Percentiles rank a stretch among this genome's conserved stretches.
Evolutionary conservation across 495 filamentous ascomycete genomes (phyloP).

Genomic region (Lineolata rhizophorae): DNA sequence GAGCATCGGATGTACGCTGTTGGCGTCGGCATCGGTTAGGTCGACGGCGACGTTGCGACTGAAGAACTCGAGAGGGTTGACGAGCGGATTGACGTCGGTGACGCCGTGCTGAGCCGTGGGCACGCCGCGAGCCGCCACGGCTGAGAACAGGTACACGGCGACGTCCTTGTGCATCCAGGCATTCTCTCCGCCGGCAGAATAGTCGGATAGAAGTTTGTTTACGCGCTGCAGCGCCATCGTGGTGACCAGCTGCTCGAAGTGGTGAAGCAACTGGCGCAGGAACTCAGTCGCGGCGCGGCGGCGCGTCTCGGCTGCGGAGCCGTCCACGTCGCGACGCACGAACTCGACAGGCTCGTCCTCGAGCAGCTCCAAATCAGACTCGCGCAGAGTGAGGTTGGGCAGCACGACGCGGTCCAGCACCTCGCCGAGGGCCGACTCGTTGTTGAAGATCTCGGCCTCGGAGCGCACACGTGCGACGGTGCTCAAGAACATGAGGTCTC

Average conservation of each 20-base stretch:
- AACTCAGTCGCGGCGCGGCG: slow-evolving; percentile 88
- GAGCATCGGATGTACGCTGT: slow-evolving; percentile 55
- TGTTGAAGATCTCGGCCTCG: slow-evolving; percentile 57
- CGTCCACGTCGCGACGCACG: slow-evolving; percentile 86
- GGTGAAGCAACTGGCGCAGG: slow-evolving; percentile 61
- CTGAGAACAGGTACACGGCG: slow-evolving; percentile 81
- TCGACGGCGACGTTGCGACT: slow-evolving; percentile 71
- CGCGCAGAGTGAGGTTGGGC: slow-evolving; percentile 73
- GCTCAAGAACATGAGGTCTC: slow-evolving; percentile 80
- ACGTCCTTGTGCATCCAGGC: slow-evolving; percentile 98
- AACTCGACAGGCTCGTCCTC: slow-evolving; percentile 99
- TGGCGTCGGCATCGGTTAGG: slow-evolving; percentile 28
- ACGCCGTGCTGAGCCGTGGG: slow-evolving; percentile 73
- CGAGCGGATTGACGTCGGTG: slow-evolving; percentile 50
- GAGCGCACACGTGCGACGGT: slow-evolving; percentile 53
- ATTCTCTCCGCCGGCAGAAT: slow-evolving; percentile 38
- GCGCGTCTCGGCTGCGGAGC: slow-evolving; percentile 83
- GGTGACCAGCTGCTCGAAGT: slow-evolving; percentile 69
- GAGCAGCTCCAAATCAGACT: slow-evolving; percentile 85
- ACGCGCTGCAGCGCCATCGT: slow-evolving; percentile 63
- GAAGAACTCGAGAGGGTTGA: slow-evolving; percentile 86
- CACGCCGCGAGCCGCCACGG: slow-evolving; percentile 77
- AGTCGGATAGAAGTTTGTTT: slow-evolving; percentile 48
- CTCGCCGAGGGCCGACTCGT: slow-evolving; percentile 46
- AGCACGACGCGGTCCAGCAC: slow-evolving; percentile 89